phyloP scores from a whole-genome alignment of 2,329 filamentous ascomycete species.

The Gaeumannomyces sp. region DNA sequence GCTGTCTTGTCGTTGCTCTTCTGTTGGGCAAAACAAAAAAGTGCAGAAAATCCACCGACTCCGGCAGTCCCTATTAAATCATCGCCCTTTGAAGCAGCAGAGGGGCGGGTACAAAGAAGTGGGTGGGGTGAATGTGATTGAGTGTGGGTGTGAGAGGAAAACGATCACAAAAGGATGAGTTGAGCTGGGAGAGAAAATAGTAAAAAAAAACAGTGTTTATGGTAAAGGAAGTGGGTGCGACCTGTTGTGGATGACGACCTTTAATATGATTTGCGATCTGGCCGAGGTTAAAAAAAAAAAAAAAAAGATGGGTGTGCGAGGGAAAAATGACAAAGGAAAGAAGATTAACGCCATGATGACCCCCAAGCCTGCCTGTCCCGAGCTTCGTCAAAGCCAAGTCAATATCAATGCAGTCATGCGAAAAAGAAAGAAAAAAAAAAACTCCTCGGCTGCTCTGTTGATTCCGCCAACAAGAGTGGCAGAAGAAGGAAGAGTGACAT shows the following conservation, averaged over 20 bases:
- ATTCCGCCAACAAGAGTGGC: neutral
- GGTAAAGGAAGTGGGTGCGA: neutral
- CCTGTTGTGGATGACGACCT: neutral
- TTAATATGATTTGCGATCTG: neutral
- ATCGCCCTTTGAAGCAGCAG: neutral
- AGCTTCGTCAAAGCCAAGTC: neutral
- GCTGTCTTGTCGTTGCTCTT: neutral
- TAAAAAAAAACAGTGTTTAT: neutral
- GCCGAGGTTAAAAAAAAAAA: neutral
- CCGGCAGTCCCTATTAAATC: neutral
- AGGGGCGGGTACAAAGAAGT: neutral
- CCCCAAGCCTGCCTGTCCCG: neutral
- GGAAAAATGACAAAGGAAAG: neutral
- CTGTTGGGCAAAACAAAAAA: neutral
- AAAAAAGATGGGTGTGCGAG: neutral
- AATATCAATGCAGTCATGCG: conserved; percentile 1
- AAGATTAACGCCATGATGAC: neutral
- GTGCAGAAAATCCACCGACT: neutral
- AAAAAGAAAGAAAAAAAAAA: neutral
- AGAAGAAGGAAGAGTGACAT: neutral
- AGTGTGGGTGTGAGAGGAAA: neutral
- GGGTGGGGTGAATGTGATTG: neutral
- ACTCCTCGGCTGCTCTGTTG: neutral
- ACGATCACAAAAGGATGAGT: neutral
- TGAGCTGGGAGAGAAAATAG: neutral